phyloP scores from a whole-genome alignment of 169 alveolate genomes.

The Cyclospora cayetanensis region DNA sequence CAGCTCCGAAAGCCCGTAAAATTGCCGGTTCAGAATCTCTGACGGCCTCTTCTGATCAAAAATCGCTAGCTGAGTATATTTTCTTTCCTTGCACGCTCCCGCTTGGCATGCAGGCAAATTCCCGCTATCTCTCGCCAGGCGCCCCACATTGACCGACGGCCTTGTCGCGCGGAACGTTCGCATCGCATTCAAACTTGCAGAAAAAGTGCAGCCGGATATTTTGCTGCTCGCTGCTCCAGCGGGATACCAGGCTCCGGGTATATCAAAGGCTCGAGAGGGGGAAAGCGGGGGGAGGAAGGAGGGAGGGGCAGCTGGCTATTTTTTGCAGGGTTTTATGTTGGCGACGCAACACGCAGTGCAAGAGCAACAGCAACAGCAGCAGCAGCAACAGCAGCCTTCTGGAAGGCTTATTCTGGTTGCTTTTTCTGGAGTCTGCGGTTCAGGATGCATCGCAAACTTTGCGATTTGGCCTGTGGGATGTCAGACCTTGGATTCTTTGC shows the following conservation, averaged over 20 bases:
- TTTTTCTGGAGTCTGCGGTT: not conserved
- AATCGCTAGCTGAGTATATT: too few relatives aligned
- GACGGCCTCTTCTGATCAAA: too few relatives aligned
- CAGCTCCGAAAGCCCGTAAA: not conserved
- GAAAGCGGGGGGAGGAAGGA: too few relatives aligned
- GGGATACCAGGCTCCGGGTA: conserved; percentile 1
- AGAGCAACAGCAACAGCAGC: not conserved
- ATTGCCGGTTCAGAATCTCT: not conserved
- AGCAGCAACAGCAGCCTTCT: not conserved
- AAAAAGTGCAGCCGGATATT: not conserved
- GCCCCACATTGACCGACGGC: not conserved
- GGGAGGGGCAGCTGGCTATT: too few relatives aligned
- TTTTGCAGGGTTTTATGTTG: conserved; percentile 19
- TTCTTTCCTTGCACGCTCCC: too few relatives aligned
- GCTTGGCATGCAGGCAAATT: not conserved
- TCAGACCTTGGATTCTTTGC: not conserved
- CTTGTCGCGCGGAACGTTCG: not conserved
- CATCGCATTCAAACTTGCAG: not conserved
- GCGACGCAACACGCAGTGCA: too few relatives aligned
- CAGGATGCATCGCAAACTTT: conserved; percentile 29
- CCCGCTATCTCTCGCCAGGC: not conserved
- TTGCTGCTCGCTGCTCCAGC: conserved; percentile 1
- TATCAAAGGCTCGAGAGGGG: too few relatives aligned
- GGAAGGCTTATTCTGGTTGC: too few relatives aligned
- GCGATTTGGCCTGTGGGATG: conserved; percentile 37